Evolutionary conservation across 805 yeast species (phyloP).

Genomic region (Cyberlindnera bimundalis): DNA sequence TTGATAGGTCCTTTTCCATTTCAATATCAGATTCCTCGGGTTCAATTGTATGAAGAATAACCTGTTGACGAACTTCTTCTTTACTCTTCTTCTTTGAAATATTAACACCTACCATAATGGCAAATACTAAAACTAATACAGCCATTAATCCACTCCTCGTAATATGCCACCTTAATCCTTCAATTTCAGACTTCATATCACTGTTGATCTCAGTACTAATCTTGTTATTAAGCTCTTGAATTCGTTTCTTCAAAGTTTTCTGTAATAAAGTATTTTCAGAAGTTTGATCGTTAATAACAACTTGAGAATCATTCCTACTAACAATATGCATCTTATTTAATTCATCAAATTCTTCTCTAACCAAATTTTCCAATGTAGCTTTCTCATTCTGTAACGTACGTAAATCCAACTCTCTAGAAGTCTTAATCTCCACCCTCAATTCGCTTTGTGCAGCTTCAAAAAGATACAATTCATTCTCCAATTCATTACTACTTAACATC

Average conservation of each 20-base stretch:
- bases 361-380: conserved; percentile 67
- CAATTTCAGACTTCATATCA: conserved; percentile 82
- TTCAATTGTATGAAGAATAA: conserved; percentile 31
- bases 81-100: conserved; percentile 34
- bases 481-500: conserved; percentile 49
- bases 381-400: conserved; percentile 64
- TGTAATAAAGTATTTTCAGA: conserved; percentile 78
- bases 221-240: conserved; percentile 81
- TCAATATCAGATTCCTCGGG: conserved; percentile 25
- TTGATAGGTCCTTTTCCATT: conserved; percentile 24
- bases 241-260: conserved; percentile 59
- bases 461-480: conserved; percentile 83
- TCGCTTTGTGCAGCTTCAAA: conserved; percentile 94
- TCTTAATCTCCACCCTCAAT: conserved; percentile 69
- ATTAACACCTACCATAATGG: conserved; percentile 53
- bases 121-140: conserved; percentile 60
- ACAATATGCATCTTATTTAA: conserved; percentile 57
- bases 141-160: conserved; percentile 85
- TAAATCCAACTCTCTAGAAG: conserved; percentile 65
- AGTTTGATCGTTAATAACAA: conserved; percentile 81
- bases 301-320: conserved; percentile 71
- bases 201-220: conserved; percentile 79
- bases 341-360: conserved; percentile 73
- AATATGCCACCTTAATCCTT: conserved; percentile 87
- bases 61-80: conserved; percentile 33